Percentiles rank a stretch among this genome's conserved stretches.
phyloP scores from a whole-genome alignment of 1,284 basidiomycete genomes.

The Hortiboletus rubellus region DNA sequence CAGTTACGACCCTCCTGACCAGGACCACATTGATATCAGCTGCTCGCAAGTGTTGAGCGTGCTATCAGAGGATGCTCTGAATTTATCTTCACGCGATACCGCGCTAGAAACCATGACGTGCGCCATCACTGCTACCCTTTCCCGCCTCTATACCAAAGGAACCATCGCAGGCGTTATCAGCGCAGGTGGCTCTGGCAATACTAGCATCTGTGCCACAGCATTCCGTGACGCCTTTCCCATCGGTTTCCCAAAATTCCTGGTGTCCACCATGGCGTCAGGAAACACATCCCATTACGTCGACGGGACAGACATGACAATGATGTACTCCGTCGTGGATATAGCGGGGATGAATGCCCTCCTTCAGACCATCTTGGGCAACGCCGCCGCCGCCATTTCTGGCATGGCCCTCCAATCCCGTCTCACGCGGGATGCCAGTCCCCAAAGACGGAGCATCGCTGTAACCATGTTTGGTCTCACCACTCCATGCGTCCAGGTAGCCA shows the following conservation, averaged over 20 bases:
- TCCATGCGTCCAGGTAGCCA: constrained; percentile 26
- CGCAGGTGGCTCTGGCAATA: constrained; percentile 31
- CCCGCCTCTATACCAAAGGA: constrained; percentile 11
- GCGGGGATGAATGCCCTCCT: constrained; percentile 32
- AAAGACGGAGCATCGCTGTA: constrained; percentile 15
- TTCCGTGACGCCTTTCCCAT: constrained; percentile 28
- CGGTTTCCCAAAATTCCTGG: constrained; percentile 29
- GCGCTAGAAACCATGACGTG: constrained; percentile 21
- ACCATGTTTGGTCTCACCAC: constrained; percentile 34
- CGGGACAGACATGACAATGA: constrained; percentile 33
- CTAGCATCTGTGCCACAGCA: constrained; percentile 26
- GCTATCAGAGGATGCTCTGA: background rate
- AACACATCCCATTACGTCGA: constrained; percentile 27
- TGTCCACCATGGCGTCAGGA: constrained; percentile 35
- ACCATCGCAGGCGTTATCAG: constrained; percentile 21
- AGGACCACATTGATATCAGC: constrained; percentile 22
- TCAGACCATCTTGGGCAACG: constrained; percentile 23
- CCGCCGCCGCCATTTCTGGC: constrained; percentile 27
- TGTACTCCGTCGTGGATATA: constrained; percentile 33
- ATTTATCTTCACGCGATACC: constrained; percentile 7
- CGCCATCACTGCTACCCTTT: constrained; percentile 21
- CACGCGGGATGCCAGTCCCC: background rate
- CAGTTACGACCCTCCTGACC: constrained; percentile 15
- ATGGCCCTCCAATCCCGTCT: constrained; percentile 18
- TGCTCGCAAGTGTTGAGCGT: constrained; percentile 21